Evolutionary conservation across 202 grass and related monocot species (phyloP).

Genomic region (Hordeum pubiflorum): DNA sequence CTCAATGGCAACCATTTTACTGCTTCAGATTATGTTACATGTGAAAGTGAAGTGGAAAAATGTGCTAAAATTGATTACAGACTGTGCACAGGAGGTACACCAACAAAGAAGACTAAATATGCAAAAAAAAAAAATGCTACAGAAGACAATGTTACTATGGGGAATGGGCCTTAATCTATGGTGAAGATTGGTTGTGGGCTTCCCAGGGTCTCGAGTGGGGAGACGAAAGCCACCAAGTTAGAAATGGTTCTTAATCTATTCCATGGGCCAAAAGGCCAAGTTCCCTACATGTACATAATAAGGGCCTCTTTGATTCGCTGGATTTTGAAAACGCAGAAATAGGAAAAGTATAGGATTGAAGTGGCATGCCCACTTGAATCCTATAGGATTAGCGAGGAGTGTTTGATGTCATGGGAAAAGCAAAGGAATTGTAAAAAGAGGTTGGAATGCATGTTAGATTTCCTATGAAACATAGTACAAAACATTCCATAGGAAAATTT

Average conservation of each 20-base stretch:
- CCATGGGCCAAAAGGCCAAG: not conserved
- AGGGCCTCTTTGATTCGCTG: too few relatives aligned
- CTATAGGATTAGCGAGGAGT: too few relatives aligned
- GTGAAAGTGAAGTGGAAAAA: not conserved
- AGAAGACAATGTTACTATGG: not conserved
- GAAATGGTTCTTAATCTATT: not conserved
- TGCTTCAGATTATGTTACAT: not conserved
- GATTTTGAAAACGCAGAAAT: too few relatives aligned
- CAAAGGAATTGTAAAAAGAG: too few relatives aligned
- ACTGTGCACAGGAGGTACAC: not conserved
- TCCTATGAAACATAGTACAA: too few relatives aligned
- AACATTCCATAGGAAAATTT: too few relatives aligned
- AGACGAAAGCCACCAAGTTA: not conserved
- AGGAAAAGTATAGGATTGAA: too few relatives aligned
- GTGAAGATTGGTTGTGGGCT: not conserved
- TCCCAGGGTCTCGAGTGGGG: not conserved
- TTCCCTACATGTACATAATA: not conserved
- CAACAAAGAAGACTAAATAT: not conserved
- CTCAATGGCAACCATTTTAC: slow-evolving; percentile 1
- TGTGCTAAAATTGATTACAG: not conserved
- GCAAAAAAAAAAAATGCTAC: not conserved
- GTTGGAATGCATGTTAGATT: too few relatives aligned
- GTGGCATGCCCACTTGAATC: too few relatives aligned
- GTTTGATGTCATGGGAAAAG: too few relatives aligned
- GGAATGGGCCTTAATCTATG: not conserved